phyloP scores from a whole-genome alignment of 495 filamentous ascomycete species.

The Penicillium odoratum region DNA sequence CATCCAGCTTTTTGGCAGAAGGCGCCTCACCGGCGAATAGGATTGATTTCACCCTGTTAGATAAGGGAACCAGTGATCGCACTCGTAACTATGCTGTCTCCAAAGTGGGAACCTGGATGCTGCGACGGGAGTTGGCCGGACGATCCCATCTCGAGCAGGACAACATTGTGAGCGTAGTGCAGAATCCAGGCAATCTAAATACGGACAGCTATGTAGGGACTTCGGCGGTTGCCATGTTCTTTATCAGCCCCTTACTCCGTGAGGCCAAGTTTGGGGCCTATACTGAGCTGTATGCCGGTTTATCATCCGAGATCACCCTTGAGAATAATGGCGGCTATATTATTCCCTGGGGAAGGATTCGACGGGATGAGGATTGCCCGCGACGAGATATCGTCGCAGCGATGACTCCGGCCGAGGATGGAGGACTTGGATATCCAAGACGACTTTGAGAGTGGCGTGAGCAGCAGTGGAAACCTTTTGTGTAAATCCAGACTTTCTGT shows the following conservation, averaged over 20 bases:
- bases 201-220: conserved; percentile 28
- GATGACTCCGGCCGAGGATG: conserved; percentile 28
- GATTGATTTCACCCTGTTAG: conserved; percentile 27
- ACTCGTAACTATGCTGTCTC: conserved; percentile 38
- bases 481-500: too few relatives aligned
- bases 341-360: conserved; percentile 41
- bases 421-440: conserved; percentile 32
- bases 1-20: conserved; percentile 26
- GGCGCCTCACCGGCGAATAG: conserved; percentile 20
- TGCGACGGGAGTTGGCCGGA: conserved; percentile 33
- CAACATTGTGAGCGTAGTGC: conserved; percentile 37
- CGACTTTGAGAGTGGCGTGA: conserved; percentile 43
- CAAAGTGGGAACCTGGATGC: conserved; percentile 40
- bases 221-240: conserved; percentile 15
- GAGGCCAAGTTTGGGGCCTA: conserved; percentile 35
- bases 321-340: conserved; percentile 37
- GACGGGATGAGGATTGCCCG: conserved; percentile 17
- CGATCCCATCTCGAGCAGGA: conserved; percentile 18
- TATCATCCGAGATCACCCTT: conserved; percentile 34
- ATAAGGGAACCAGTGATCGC: conserved; percentile 9
- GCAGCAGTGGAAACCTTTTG: conserved; percentile 19
- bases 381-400: conserved; percentile 30
- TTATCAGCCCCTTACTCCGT: conserved; percentile 26
- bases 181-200: conserved; percentile 45
- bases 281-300: conserved; percentile 44